These are phyloP conservation scores for Sisymbrium irio DNA, from an alignment of 345 rosid species.

Conservation along the genomic window DNA sequence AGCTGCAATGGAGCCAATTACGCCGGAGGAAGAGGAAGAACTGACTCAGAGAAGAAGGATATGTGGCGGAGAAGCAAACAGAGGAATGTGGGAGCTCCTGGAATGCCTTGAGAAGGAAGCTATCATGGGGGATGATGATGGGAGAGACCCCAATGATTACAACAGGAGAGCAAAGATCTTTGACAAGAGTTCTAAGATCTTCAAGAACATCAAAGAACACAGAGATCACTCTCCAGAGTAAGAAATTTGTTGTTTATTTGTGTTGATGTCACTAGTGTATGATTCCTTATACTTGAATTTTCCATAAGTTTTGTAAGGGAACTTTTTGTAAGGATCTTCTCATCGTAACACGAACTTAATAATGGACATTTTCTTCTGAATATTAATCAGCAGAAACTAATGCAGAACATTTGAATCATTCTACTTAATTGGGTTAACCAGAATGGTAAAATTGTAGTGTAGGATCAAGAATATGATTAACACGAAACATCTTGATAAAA, in stretches of 20 bases:
- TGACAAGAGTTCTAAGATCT: conserved; percentile 59
- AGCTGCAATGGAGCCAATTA: conserved; percentile 33
- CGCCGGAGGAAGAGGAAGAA: conserved; percentile 40
- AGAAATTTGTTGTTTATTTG: background rate
- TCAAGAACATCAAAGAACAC: conserved; percentile 56
- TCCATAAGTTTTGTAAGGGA: background rate
- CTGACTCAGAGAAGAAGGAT: conserved; percentile 41
- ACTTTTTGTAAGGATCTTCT: background rate
- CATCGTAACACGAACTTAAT: conserved; percentile 14
- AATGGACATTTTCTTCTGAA: conserved; percentile 1
- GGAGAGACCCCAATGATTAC: conserved; percentile 66
- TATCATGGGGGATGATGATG: conserved; percentile 84
- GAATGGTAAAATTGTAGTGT: no score
- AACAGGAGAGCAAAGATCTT: conserved; percentile 78
- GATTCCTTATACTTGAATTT: background rate
- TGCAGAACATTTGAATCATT: no score
- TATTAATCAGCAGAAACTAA: background rate
- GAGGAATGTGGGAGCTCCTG: conserved; percentile 51
- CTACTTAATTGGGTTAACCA: no score
- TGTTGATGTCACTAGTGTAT: background rate
- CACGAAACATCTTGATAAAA: no score
- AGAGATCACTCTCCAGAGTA: conserved; percentile 16
- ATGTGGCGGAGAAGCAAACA: conserved; percentile 42
- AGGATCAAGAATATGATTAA: no score
- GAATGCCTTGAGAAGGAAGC: conserved; percentile 83